A percentile compares a stretch with the other conserved stretches of the same genome.
These are phyloP conservation scores for Aspergillus glaucus DNA, from an alignment of 2,329 filamentous ascomycete genomes.

Conservation along the genomic window DNA sequence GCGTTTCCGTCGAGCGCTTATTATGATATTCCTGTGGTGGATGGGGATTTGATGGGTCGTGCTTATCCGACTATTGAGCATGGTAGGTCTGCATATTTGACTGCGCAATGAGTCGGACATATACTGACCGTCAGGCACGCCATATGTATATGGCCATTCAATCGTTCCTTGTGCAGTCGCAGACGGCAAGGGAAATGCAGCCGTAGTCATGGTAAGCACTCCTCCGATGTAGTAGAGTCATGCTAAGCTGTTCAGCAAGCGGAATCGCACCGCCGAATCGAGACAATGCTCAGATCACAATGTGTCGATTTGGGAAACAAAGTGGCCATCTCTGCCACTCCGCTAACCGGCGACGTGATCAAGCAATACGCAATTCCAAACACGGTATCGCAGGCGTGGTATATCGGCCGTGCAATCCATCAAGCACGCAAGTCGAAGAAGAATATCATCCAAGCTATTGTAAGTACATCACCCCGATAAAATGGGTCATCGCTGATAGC, in stretches of 20 bases:
- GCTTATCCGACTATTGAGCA: constrained; percentile 34
- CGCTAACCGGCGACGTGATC: constrained; percentile 16
- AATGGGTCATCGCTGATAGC: constrained; percentile 2
- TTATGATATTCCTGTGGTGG: constrained; percentile 36
- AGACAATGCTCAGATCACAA: constrained; percentile 18
- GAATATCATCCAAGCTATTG: constrained; percentile 38
- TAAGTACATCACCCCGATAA: constrained; percentile 14
- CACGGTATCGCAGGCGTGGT: constrained; percentile 27
- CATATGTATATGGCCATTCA: constrained; percentile 37
- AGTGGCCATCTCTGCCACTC: constrained; percentile 14
- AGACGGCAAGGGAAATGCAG: constrained; percentile 38
- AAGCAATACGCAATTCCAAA: constrained; percentile 22
- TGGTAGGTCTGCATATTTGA: constrained; percentile 4
- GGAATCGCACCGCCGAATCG: constrained; percentile 18
- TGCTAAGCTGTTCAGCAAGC: constrained; percentile 8
- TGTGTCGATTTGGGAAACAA: constrained; percentile 22
- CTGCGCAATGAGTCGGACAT: background rate
- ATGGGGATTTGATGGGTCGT: constrained; percentile 44
- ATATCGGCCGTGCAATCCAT: constrained; percentile 22
- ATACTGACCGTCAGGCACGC: constrained; percentile 26
- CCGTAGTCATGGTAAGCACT: constrained; percentile 15
- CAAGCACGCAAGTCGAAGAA: constrained; percentile 18
- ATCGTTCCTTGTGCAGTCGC: constrained; percentile 34
- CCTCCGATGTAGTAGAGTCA: background rate
- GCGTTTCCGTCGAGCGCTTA: constrained; percentile 21